Evolutionary conservation across 2,329 filamentous ascomycete genomes (phyloP), one percentile per base, ranked within the genome.

Genomic region (Phyllosticta capitalensis): DNA sequence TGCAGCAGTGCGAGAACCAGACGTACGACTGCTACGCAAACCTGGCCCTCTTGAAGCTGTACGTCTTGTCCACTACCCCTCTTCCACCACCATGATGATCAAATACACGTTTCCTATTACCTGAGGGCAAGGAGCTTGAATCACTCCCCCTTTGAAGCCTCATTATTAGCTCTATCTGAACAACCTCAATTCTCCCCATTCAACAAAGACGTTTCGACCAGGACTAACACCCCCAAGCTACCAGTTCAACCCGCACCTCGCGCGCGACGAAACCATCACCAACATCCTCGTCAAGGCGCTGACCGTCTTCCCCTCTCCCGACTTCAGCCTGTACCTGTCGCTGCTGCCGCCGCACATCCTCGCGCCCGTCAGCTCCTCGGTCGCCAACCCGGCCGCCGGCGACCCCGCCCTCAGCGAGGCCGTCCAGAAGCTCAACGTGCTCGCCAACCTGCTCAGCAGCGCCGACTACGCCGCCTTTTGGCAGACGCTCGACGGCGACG

Each of bases 91-190:
- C 59, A 56, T 20, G 38, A 81, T 90, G 89, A 95, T 92, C 89
- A 90, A 82, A 79, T 81, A 68, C 87, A 95, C 90, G 90, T 96
- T 96, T 95, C 89, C 90, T 96, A 95, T 96, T 96, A 95, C 84
- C 90, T 89, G 90, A 95, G 76, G 75, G 77, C 69, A 78, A 72
- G 76, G 78, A 76, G 75, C 74, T 70, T 80, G 79, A 81, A 83
- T 79, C 79, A 74, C 76, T 79, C 75, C 74, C 75, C 76, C 75
- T 71, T 75, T 90, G 88, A 91, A 86, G 87, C 83, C 75, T 79
- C 73, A 71, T 75, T 81, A 84, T 86, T 86, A 87, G 83, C 81
- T 87, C 79, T 86, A 84, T 86, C 87, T 91, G 87, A 92, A 53
- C 49, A 38, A 60, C 58, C 19, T 52, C 57, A 10, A 53, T 56